Base-by-base conservation (phyloP, 1,284 basidiomycete species). In the Psilocybe mexicana region DNA sequence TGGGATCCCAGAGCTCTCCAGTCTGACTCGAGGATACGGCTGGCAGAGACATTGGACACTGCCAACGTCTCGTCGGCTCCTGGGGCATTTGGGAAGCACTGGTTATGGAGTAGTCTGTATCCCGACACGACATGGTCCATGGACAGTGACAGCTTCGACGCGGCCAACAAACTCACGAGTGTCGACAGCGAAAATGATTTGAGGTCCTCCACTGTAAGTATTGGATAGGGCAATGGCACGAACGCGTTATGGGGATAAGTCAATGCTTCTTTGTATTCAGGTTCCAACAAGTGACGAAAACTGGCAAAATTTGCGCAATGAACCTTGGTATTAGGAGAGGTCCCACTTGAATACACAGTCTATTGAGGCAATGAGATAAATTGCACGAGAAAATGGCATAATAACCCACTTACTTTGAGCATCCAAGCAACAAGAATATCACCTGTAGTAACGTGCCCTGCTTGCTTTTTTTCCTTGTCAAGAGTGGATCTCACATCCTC, bases 381-480 rank as follows among this genome's bases (percentile, higher is more conserved):
- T 42, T 14, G 14, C 25, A 35, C 5, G 23, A 12, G 12, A 43
- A 46, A 12, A 5, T 3, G 6, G 14, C 12, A 30, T 11, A 11
- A 24, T 14, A 28, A 3, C 18, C 10, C 11, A 55, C 56, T 2
- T 46, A 75, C 75, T 66, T 75, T 76, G 53, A 74, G 61, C 18
- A 74, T 52, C 74, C 75, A 77, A 5, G 74, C 73, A 14, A 71
- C 68, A 23, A 77, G 63, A 44, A 76, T 67, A 56, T 76, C 74
- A 2, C 74, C 73, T 1, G 74, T 73, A 6, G 70, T 53, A 23
- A 73, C 67, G 38, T 62, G 55, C 1, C 53, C 55, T 2, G 53
- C 45, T 46, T 52, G 42, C 11, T 59, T 48, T 12, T 56, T 59
- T 28, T 65, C 66, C 8, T 55, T 57, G 33, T 60, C 48, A 11